Base-by-base conservation (phyloP, 257 asterid species). In the Scutellaria galericulata region DNA sequence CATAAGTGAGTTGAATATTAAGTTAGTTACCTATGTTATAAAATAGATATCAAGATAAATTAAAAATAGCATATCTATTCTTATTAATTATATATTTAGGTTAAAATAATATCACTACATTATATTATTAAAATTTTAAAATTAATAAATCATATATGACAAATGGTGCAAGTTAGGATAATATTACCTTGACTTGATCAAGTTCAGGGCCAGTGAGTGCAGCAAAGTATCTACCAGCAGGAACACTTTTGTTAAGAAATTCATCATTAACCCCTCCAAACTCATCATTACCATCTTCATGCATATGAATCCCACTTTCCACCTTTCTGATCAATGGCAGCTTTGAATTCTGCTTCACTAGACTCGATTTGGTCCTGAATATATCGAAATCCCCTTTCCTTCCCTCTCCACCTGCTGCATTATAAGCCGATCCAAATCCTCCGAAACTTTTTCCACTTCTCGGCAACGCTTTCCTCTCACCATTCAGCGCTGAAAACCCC, bases 181-280 rank as follows among this genome's bases (percentile, higher is more conserved):
- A 18, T 18, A 9, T 3, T 47, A 90, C 98, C 98, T 93, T 93
- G 89, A 93, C 89, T 90, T 93, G 86, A 75, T 93, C 98, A 9
- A 93, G 82, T 70, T 93, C 97, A 61, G 98, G 97, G 37, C 97
- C 98, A 18, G 81, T 85, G 40, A 93, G 92, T 61, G 98, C 98
- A 74, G 93, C 98, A 78, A 91, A 93, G 88, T 93, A 93, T 83
- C 98, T 86, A n/a, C 98, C 96, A 68, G 94, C 98, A 60, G 97
- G 97, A 58, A 93, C 97, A 77, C 96, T 93, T 63, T 71, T 35
- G 51, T 89, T 82, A 5, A 78, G 57, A 61, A 60, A 27, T 3
- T 85, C 88, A 64, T 85, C 87, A 61, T 81, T 83, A 58, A 31
- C 12, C 52, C 70, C 62, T 24, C 62, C 83, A 11, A 56, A 44